These are phyloP conservation scores for Oidiodendron maius DNA, from an alignment of 495 filamentous ascomycete species.

Conservation along the genomic window DNA sequence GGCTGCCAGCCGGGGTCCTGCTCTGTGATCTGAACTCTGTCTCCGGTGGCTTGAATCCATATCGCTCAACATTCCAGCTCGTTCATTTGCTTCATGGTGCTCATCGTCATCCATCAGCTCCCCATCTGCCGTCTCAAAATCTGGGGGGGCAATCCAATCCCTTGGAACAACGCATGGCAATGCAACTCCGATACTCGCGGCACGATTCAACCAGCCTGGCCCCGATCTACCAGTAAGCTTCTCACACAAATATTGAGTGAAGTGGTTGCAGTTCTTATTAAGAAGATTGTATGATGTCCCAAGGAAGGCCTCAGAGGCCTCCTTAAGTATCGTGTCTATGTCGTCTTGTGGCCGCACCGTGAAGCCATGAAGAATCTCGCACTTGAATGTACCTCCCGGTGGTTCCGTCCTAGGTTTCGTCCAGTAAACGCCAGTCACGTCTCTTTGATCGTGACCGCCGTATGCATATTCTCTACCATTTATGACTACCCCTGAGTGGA, in stretches of 20 bases:
- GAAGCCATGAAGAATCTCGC: constrained; percentile 66
- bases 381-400: constrained; percentile 65
- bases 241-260: constrained; percentile 63
- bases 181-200: constrained; percentile 67
- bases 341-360: constrained; percentile 55
- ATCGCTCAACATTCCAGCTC: constrained; percentile 45
- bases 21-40: constrained; percentile 16
- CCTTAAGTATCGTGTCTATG: constrained; percentile 59
- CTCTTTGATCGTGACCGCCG: constrained; percentile 66
- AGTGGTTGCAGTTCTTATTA: constrained; percentile 79
- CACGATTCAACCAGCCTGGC: constrained; percentile 71
- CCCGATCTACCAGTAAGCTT: constrained; percentile 56
- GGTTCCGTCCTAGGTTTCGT: constrained; percentile 61
- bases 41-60: constrained; percentile 20
- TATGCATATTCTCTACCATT: constrained; percentile 73
- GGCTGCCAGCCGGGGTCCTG: constrained; percentile 7
- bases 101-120: constrained; percentile 56
- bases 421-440: constrained; percentile 71
- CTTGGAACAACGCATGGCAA: constrained; percentile 73
- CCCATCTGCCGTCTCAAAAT: constrained; percentile 64
- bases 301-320: constrained; percentile 59
- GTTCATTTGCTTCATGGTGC: constrained; percentile 41
- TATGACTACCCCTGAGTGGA: constrained; percentile 78
- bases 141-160: constrained; percentile 73
- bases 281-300: constrained; percentile 71